Conservation (phyloP, 768 basidiomycete genomes). For the Amanita molliuscula region DNA sequence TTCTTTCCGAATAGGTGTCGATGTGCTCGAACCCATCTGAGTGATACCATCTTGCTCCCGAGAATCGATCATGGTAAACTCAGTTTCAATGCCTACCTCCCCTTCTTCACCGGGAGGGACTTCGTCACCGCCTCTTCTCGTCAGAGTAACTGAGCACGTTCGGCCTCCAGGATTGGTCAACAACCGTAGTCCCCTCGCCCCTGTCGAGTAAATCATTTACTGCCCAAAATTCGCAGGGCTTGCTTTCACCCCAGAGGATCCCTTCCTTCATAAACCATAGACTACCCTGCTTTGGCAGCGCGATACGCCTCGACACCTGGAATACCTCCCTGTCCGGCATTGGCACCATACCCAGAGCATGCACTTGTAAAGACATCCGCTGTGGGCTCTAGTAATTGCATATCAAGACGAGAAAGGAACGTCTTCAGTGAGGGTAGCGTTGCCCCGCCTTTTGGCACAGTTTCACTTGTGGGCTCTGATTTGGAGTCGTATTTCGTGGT, state of each 20-base stretch:
- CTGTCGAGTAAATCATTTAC: constrained; percentile 44
- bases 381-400: constrained; percentile 36
- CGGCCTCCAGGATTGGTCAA: constrained; percentile 51
- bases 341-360: constrained; percentile 25
- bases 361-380: constrained; percentile 47
- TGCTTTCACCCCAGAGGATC: constrained; percentile 65
- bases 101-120: constrained; percentile 23
- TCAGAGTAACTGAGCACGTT: constrained; percentile 53
- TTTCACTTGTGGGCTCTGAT: constrained; percentile 16
- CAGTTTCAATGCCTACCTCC: constrained; percentile 44
- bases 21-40: constrained; percentile 53
- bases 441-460: constrained; percentile 39
- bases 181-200: constrained; percentile 40
- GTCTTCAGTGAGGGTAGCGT: constrained; percentile 38
- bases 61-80: constrained; percentile 65
- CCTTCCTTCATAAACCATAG: constrained; percentile 65
- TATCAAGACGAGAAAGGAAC: constrained; percentile 39
- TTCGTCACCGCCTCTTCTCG: constrained; percentile 21
- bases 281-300: constrained; percentile 58
- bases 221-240: constrained; percentile 72
- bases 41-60: constrained; percentile 55
- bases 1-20: constrained; percentile 46
- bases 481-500: constrained; percentile 27
- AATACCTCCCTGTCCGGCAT: constrained; percentile 30
- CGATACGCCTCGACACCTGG: constrained; percentile 63